phyloP scores from a whole-genome alignment of 2,329 filamentous ascomycete species.

The Rhytidhysteron rufulum region DNA sequence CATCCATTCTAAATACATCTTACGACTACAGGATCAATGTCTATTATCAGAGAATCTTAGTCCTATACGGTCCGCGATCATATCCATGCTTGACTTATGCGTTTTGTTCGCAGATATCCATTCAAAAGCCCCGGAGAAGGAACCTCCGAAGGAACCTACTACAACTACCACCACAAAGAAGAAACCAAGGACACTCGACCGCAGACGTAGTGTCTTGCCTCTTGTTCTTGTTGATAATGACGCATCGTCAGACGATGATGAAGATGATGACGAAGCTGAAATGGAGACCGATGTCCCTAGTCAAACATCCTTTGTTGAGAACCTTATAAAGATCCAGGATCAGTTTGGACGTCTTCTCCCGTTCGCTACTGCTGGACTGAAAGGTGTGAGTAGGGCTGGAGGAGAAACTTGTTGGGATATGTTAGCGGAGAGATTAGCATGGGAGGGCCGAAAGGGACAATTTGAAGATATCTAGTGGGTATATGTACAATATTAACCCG shows the following conservation, averaged over 20 bases:
- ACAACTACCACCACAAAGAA: neutral
- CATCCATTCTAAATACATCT: slow-evolving; percentile 63
- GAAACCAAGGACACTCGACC: slow-evolving; percentile 6
- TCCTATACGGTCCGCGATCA: slow-evolving; percentile 67
- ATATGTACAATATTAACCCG: no score
- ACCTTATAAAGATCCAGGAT: slow-evolving; percentile 54
- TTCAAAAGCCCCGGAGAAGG: slow-evolving; percentile 35
- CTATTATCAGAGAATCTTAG: slow-evolving; percentile 65
- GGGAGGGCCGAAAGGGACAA: slow-evolving; percentile 21
- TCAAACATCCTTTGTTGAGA: slow-evolving; percentile 23
- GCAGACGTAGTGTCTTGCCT: slow-evolving; percentile 15
- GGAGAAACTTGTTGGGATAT: slow-evolving; percentile 73
- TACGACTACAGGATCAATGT: slow-evolving; percentile 62
- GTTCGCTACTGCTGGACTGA: slow-evolving; percentile 70
- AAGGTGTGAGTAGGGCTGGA: slow-evolving; percentile 70
- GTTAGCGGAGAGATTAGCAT: slow-evolving; percentile 74
- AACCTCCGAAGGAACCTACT: slow-evolving; percentile 26
- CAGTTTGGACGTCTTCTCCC: slow-evolving; percentile 64
- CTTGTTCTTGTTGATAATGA: slow-evolving; percentile 17
- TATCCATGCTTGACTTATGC: slow-evolving; percentile 73
- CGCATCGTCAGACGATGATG: slow-evolving; percentile 20
- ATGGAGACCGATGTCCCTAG: slow-evolving; percentile 4
- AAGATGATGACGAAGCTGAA: slow-evolving; percentile 7
- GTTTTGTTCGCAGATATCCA: slow-evolving; percentile 65
- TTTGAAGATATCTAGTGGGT: no score